Percentiles rank a stretch among this genome's conserved stretches.
These are phyloP conservation scores for Oidium heveae DNA, from an alignment of 2,329 filamentous ascomycete species.

Conservation along the genomic window DNA sequence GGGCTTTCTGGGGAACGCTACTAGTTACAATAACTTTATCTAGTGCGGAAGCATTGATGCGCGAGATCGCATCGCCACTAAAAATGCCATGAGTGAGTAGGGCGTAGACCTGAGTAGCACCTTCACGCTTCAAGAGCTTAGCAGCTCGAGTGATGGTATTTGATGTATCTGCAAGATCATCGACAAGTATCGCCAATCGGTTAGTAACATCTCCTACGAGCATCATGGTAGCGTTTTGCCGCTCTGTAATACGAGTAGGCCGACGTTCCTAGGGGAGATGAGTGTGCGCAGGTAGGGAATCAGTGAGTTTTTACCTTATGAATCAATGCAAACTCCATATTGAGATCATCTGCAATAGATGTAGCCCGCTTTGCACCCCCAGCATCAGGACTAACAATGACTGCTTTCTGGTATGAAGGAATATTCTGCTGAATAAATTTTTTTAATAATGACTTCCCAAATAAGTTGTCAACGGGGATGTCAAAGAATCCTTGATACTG, in stretches of 20 bases:
- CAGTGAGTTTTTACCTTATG: conserved; percentile 48
- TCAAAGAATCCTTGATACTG: conserved; percentile 99
- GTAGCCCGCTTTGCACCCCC: conserved; percentile 92
- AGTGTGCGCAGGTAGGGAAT: conserved; percentile 14
- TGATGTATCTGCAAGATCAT: conserved; percentile 84
- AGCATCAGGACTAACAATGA: conserved; percentile 89
- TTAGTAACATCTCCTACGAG: conserved; percentile 66
- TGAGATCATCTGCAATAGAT: conserved; percentile 75
- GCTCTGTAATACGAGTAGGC: conserved; percentile 65
- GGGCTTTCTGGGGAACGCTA: conserved; percentile 70
- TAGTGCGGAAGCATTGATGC: conserved; percentile 77
- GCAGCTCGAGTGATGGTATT: conserved; percentile 94
- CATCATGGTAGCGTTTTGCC: conserved; percentile 89
- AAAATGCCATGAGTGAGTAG: conserved; percentile 87
- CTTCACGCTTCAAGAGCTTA: conserved; percentile 89
- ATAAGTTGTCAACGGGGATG: conserved; percentile 93
- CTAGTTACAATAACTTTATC: conserved; percentile 93
- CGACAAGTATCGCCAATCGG: conserved; percentile 68
- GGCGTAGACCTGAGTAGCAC: conserved; percentile 74
- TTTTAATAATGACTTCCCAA: conserved; percentile 52
- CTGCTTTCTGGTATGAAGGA: conserved; percentile 51
- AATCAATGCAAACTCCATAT: conserved; percentile 90
- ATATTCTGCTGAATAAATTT: conserved; percentile 59
- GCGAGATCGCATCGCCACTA: conserved; percentile 79
- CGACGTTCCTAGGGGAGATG: conserved; percentile 44